Base-by-base conservation (phyloP, 2,329 filamentous ascomycete genomes). In the Trichoderma sp. region DNA sequence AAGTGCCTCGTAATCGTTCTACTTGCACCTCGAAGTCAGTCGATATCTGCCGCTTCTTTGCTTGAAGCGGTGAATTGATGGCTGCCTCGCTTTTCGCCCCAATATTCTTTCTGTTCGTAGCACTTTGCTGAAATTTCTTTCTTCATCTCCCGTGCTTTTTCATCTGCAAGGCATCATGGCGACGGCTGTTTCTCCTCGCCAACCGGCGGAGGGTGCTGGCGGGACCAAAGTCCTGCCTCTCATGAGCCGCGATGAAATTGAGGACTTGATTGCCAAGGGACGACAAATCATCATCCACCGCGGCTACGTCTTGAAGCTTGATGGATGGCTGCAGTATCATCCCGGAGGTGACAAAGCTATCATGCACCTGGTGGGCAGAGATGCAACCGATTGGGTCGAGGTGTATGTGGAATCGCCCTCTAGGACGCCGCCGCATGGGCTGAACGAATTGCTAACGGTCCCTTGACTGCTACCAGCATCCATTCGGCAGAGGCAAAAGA, bases 401-500 rank as follows among this genome's bases (percentile, higher is more conserved):
- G 74, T 71, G 74, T 76, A 74, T 5, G 39, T 64, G 17, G 12
- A 45, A 63, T 39, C 43, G 26, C 9, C 17, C 68, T 71, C 28
- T 6, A 17, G 50, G 12, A 55, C n/a, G n/a, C n/a, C 9, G 26
- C 9, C 12, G 14, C 41, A 10, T 39, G 7, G 15, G 17, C 12
- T 30, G 39, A 21, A 24, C 26, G 10, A 7, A 39, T 39, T 47
- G 41, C 71, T 62, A 34, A 59, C 54, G 57, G 60, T 56, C 21
- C n/a, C 26, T 56, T 56, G 15, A 19, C 14, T 50, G 28, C 1
- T n/a, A 56, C 57, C 71, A 96, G 92, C 47, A 82, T 97, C 39
- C 95, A 99, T 77, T 97, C 94, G 1, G 71, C 80, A 48, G 90
- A 93, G 73, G 89, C 95, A 17, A 87, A 86, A 71, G 77, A 87